Evolutionary conservation across 202 grass and related monocot genomes (phyloP).

Genomic region (Digitaria exilis): DNA sequence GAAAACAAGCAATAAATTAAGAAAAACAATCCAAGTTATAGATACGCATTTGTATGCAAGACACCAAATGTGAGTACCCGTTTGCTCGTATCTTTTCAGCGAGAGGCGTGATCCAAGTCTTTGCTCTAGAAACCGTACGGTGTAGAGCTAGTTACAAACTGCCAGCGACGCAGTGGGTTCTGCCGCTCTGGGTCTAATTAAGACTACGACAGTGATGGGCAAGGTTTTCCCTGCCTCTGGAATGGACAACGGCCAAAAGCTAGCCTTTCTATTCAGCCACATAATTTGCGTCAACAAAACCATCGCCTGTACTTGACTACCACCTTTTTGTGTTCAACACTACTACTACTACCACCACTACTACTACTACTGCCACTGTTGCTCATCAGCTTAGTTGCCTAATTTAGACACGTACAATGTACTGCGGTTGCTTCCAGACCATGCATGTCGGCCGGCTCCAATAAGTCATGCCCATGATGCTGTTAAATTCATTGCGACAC

Average conservation of each 20-base stretch:
- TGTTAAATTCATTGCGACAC: neutral
- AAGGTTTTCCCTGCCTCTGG: constrained; percentile 16
- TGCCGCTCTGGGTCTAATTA: neutral
- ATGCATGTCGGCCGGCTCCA: constrained; percentile 13
- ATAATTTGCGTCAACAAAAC: neutral
- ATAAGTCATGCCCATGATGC: neutral
- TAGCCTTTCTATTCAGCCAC: neutral
- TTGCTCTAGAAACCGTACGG: neutral
- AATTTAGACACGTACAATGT: neutral
- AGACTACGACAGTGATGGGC: constrained; percentile 10
- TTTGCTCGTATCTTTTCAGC: neutral
- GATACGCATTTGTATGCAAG: neutral
- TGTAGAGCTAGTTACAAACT: neutral
- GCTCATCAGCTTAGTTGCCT: neutral
- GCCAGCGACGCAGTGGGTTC: neutral
- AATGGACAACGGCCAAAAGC: neutral
- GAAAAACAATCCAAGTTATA: no score
- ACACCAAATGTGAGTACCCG: constrained; percentile 34
- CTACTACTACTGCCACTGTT: neutral
- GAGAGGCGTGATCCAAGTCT: neutral
- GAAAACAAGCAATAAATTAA: constrained; percentile 37
- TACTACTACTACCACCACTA: no score
- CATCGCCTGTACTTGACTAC: neutral
- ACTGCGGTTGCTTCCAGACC: neutral
- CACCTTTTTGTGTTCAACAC: neutral